These are phyloP conservation scores for Boletus vinaceobasis DNA, from an alignment of 768 basidiomycete genomes.

Conservation along the genomic window DNA sequence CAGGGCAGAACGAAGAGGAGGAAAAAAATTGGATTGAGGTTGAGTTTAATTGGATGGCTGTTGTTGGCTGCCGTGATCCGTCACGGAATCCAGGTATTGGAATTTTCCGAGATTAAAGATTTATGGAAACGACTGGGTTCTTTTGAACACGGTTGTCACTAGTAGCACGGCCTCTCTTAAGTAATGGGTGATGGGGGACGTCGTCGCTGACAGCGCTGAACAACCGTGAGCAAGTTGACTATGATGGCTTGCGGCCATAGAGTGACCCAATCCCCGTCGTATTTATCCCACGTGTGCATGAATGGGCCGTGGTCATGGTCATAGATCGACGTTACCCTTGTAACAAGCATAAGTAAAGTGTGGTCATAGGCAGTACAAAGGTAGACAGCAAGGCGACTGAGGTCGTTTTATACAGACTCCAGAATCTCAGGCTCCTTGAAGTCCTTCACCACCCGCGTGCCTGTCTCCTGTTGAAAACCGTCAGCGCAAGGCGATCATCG, in stretches of 20 bases:
- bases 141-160: background rate
- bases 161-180: background rate
- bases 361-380: conserved; percentile 38
- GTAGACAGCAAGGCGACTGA: conserved; percentile 29
- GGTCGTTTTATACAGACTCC: conserved; percentile 73
- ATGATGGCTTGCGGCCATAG: background rate
- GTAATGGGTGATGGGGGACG: background rate
- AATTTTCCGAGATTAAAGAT: background rate
- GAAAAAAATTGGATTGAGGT: background rate
- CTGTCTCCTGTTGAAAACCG: conserved; percentile 68
- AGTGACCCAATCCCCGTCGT: background rate
- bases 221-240: no score
- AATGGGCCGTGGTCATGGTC: conserved; percentile 21
- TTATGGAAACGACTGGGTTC: background rate
- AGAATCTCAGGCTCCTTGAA: conserved; percentile 98
- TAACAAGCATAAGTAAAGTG: conserved; percentile 27
- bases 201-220: no score
- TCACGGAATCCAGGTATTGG: conserved; percentile 5
- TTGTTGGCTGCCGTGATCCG: conserved; percentile 4
- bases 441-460: conserved; percentile 89
- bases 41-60: background rate
- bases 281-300: conserved; percentile 1
- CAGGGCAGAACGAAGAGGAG: background rate
- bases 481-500: conserved; percentile 1
- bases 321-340: conserved; percentile 40